Evolutionary conservation across 1,284 basidiomycete species (phyloP).

Genomic region (Pascua sp.): DNA sequence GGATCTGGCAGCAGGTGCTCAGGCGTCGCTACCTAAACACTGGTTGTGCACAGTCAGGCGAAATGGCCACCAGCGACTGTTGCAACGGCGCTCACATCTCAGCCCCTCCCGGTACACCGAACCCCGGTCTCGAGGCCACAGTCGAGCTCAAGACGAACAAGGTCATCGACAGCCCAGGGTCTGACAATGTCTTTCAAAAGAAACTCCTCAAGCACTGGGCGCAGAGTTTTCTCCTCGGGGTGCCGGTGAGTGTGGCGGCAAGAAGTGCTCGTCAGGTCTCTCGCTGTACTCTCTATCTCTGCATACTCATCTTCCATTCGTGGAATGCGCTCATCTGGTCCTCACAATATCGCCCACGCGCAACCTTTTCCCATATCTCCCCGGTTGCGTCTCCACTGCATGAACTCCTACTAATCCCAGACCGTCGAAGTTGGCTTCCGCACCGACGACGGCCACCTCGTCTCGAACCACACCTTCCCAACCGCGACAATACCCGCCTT

Average conservation of each 20-base stretch:
- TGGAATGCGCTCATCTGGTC: background rate
- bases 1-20: background rate
- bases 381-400: no score
- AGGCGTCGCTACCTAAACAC: no score
- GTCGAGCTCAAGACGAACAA: constrained; percentile 93
- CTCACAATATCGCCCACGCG: no score
- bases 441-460: constrained; percentile 66
- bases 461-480: constrained; percentile 63
- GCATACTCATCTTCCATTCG: background rate
- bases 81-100: constrained; percentile 2
- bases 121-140: constrained; percentile 52
- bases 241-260: constrained; percentile 61
- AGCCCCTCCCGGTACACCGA: constrained; percentile 23
- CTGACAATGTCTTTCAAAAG: constrained; percentile 79
- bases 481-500: constrained; percentile 62
- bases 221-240: constrained; percentile 87
- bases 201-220: constrained; percentile 95
- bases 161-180: constrained; percentile 64
- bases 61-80: background rate
- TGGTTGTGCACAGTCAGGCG: no score
- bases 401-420: constrained; percentile 47
- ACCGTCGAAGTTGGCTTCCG: constrained; percentile 90
- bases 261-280: no score
- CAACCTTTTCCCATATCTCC: background rate
- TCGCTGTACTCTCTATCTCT: background rate